Percentiles rank a stretch among this genome's conserved stretches.
phyloP scores from a whole-genome alignment of 768 basidiomycete species.

The Tephrocybe sp. region DNA sequence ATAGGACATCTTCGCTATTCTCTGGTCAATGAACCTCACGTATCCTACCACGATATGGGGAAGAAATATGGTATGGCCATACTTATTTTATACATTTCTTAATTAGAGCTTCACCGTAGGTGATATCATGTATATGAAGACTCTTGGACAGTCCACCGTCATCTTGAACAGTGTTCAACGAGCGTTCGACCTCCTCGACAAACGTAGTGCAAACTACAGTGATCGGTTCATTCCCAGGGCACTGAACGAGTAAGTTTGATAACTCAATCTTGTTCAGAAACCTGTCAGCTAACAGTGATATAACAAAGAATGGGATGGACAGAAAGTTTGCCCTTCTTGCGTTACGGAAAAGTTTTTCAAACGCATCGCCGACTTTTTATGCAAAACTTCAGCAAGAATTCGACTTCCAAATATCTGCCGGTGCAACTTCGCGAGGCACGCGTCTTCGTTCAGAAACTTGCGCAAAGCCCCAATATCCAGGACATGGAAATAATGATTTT shows the following conservation, averaged over 20 bases:
- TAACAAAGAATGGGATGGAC: constrained; percentile 4
- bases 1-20: constrained; percentile 25
- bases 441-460: constrained; percentile 2
- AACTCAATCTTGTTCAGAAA: not conserved
- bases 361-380: constrained; percentile 7
- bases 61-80: constrained; percentile 20
- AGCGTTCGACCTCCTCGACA: constrained; percentile 21
- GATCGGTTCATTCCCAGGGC: constrained; percentile 4
- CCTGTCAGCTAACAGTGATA: not conserved
- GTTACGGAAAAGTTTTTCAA: constrained; percentile 7
- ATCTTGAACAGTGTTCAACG: constrained; percentile 19
- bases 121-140: constrained; percentile 15
- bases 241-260: not conserved
- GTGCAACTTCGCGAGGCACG: constrained; percentile 7
- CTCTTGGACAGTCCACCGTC: constrained; percentile 24
- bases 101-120: constrained; percentile 9
- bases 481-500: not conserved
- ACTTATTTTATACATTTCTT: not conserved
- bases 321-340: constrained; percentile 8
- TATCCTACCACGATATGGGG: constrained; percentile 20
- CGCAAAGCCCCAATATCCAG: not conserved
- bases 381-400: constrained; percentile 1
- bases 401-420: not conserved
- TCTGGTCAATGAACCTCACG: constrained; percentile 14
- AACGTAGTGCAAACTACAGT: constrained; percentile 10